phyloP scores from a whole-genome alignment of 345 rosid genomes.

The Draba incana region DNA sequence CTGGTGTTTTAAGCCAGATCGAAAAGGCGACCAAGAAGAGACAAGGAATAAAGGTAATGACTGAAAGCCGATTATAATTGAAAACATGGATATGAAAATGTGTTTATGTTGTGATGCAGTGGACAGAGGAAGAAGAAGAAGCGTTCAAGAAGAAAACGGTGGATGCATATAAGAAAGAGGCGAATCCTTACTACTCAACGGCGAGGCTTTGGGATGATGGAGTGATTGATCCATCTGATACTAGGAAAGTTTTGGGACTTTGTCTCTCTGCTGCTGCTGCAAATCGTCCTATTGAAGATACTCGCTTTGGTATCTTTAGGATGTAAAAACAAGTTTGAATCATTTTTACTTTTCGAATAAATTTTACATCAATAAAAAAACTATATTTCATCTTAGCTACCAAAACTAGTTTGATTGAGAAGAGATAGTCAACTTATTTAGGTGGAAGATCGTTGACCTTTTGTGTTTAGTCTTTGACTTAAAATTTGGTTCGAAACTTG shows the following conservation, averaged over 20 bases:
- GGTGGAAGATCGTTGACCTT: too few species aligned
- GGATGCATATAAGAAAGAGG: constrained; percentile 84
- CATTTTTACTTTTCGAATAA: constrained; percentile 12
- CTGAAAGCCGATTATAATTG: neutral
- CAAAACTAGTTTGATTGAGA: neutral
- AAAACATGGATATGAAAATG: neutral
- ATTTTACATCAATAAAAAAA: neutral
- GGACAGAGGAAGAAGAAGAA: constrained; percentile 80
- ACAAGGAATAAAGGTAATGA: constrained; percentile 71
- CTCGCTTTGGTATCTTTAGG: constrained; percentile 84
- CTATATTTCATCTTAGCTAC: constrained; percentile 2
- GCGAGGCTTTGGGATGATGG: constrained; percentile 98
- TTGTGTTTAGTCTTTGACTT: neutral
- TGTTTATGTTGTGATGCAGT: constrained; percentile 45
- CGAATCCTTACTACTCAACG: constrained; percentile 78
- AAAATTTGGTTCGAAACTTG: neutral
- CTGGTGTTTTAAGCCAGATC: constrained; percentile 88
- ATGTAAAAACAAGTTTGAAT: constrained; percentile 53
- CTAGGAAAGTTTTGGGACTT: constrained; percentile 68
- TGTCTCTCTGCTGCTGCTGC: constrained; percentile 75
- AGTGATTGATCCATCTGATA: constrained; percentile 89
- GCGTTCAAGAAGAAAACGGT: constrained; percentile 69
- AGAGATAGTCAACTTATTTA: neutral
- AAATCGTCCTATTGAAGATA: constrained; percentile 63
- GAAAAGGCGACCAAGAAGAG: constrained; percentile 88